These are phyloP conservation scores for Crassisporium funariophilum DNA, from an alignment of 768 basidiomycete genomes.

Conservation along the genomic window DNA sequence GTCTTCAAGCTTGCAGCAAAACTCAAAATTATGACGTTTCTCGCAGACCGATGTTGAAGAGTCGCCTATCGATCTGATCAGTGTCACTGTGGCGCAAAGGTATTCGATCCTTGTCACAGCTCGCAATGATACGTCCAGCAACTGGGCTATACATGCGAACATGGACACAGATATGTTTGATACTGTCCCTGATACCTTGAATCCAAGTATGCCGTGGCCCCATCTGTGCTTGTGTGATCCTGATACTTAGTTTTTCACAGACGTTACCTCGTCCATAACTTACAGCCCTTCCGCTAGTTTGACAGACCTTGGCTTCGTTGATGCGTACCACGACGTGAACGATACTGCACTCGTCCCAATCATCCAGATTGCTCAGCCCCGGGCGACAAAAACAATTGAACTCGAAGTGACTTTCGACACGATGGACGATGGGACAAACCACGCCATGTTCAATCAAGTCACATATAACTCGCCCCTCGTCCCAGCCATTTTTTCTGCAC, in stretches of 20 bases:
- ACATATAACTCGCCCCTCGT: constrained; percentile 72
- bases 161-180: constrained; percentile 95
- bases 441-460: constrained; percentile 71
- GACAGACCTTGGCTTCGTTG: constrained; percentile 54
- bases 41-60: constrained; percentile 75
- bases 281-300: constrained; percentile 60
- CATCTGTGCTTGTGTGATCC: not conserved
- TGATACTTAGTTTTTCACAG: constrained; percentile 34
- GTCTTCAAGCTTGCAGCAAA: not conserved
- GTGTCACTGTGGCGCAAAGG: constrained; percentile 85
- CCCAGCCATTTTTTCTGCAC: constrained; percentile 73
- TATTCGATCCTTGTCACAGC: constrained; percentile 93
- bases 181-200: constrained; percentile 64
- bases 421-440: constrained; percentile 84
- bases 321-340: constrained; percentile 60
- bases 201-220: constrained; percentile 59
- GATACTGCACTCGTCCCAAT: constrained; percentile 75
- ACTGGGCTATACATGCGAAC: constrained; percentile 91
- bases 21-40: not conserved
- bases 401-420: constrained; percentile 82
- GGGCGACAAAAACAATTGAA: constrained; percentile 58
- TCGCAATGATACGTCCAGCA: constrained; percentile 77
- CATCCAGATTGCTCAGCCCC: constrained; percentile 47
- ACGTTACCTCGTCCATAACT: constrained; percentile 81
- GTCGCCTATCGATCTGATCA: constrained; percentile 69